phyloP scores from a whole-genome alignment of 352 stramenopile species.

The Phytophthora agathidicida region DNA sequence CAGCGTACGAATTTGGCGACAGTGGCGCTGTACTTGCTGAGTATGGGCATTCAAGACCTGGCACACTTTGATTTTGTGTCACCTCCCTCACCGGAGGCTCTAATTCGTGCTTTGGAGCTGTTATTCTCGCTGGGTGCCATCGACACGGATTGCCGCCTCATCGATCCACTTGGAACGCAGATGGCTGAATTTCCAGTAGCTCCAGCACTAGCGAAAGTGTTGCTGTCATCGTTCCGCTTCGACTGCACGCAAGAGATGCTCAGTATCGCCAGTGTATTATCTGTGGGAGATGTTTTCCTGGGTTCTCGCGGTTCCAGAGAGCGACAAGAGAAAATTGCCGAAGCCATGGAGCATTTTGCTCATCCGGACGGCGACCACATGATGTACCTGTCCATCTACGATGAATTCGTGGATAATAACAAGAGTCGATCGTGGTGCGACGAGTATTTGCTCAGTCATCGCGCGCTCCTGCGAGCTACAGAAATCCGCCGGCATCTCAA shows the following conservation, averaged over 20 bases:
- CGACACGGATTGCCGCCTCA: conserved; percentile 54
- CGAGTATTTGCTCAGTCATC: conserved; percentile 66
- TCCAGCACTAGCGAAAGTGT: conserved; percentile 80
- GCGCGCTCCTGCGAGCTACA: conserved; percentile 58
- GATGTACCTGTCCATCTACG: conserved; percentile 72
- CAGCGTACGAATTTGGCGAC: conserved; percentile 80
- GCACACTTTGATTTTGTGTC: conserved; percentile 88
- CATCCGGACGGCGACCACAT: conserved; percentile 75
- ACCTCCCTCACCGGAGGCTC: conserved; percentile 67
- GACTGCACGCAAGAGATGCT: conserved; percentile 94
- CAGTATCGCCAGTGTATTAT: conserved; percentile 96
- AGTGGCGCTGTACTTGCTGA: conserved; percentile 76
- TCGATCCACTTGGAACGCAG: conserved; percentile 88
- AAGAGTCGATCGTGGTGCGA: conserved; percentile 77
- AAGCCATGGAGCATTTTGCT: conserved; percentile 73
- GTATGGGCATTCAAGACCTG: conserved; percentile 87
- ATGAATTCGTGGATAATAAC: conserved; percentile 74
- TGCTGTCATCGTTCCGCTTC: conserved; percentile 70
- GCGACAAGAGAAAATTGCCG: conserved; percentile 65
- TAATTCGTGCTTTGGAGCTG: conserved; percentile 74
- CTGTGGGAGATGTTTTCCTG: conserved; percentile 90
- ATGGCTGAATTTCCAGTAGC: conserved; percentile 99
- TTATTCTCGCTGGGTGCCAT: conserved; percentile 77
- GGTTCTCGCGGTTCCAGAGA: conserved; percentile 64
- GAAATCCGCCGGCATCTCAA: conserved; percentile 78